phyloP scores from a whole-genome alignment of 345 rosid species.

The Cardamine occulta region DNA sequence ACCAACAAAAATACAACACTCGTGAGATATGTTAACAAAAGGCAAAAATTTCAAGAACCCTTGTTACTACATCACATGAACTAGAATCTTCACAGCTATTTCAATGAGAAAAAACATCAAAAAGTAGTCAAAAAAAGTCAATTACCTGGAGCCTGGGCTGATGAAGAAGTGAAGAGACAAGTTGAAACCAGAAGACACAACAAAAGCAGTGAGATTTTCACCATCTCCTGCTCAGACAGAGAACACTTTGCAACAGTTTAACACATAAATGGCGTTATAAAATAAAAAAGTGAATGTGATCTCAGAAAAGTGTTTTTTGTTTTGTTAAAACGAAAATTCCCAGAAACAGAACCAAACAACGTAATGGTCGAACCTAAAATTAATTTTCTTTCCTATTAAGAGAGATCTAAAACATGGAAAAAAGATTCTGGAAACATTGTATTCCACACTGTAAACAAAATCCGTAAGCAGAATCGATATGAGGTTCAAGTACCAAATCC shows the following conservation, averaged over 20 bases:
- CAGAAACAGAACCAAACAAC: constrained; percentile 23
- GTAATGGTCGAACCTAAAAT: constrained; percentile 6
- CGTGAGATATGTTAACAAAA: neutral
- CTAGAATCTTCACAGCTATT: neutral
- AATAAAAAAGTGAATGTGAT: constrained; percentile 24
- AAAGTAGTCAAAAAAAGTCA: constrained; percentile 1
- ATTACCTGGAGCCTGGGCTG: constrained; percentile 74
- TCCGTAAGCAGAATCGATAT: too few relatives aligned
- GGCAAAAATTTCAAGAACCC: neutral
- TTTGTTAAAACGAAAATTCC: constrained; percentile 11
- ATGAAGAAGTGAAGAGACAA: constrained; percentile 49
- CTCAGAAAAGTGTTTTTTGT: neutral
- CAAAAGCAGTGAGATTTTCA: constrained; percentile 47
- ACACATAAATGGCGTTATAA: constrained; percentile 33
- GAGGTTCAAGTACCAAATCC: too few relatives aligned
- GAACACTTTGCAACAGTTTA: constrained; percentile 34
- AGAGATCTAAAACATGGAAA: constrained; percentile 18
- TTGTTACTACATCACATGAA: constrained; percentile 9
- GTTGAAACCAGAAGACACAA: constrained; percentile 42
- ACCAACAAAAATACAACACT: too few relatives aligned
- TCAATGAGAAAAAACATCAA: neutral
- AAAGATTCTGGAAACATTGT: constrained; percentile 4
- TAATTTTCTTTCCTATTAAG: neutral
- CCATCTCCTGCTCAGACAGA: constrained; percentile 54
- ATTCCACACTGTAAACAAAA: too few relatives aligned